These are phyloP conservation scores for Globisporangium viniferum DNA, from an alignment of 352 stramenopile genomes.

Conservation along the genomic window DNA sequence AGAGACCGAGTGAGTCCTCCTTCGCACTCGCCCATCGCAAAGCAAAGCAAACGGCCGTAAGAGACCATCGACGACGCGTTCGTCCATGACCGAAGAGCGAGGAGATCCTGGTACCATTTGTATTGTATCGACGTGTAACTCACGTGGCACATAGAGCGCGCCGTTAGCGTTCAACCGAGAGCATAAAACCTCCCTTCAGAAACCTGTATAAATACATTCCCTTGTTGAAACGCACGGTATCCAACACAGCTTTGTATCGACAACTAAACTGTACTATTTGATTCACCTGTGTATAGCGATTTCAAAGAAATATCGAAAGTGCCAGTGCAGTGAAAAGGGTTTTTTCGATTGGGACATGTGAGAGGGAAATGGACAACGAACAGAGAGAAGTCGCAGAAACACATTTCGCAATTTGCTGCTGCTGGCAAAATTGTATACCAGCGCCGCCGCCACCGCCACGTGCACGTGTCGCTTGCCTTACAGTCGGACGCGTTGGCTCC, in stretches of 20 bases:
- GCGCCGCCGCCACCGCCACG: neutral
- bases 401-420: neutral
- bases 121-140: conserved; percentile 12
- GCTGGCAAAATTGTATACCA: neutral
- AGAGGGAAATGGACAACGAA: neutral
- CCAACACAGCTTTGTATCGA: neutral
- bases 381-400: neutral
- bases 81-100: neutral
- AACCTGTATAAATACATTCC: neutral
- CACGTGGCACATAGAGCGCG: conserved; percentile 8
- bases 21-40: conserved; percentile 3
- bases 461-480: neutral
- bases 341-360: conserved; percentile 10
- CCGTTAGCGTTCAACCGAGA: neutral
- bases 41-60: neutral
- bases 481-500: too few species aligned
- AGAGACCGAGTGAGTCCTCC: neutral
- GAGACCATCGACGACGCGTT: neutral
- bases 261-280: neutral
- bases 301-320: conserved; percentile 2
- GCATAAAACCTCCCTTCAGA: neutral
- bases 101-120: neutral
- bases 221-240: neutral
- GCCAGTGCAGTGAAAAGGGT: neutral
- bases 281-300: neutral